Evolutionary conservation across 768 basidiomycete genomes (phyloP).

Genomic region (Sporobolomyces roseus): DNA sequence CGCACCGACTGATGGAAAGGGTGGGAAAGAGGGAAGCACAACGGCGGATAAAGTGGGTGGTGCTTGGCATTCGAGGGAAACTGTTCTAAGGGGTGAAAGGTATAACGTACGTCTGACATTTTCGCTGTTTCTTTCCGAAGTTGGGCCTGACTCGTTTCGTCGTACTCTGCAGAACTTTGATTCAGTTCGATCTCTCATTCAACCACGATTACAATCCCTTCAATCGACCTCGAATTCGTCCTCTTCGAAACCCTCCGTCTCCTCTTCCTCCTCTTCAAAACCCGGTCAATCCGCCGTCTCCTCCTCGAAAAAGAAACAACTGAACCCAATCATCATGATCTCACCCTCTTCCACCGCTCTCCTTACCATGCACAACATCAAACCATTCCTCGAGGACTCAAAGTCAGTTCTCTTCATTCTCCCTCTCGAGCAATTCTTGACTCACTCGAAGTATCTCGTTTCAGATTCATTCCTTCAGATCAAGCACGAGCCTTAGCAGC

Average conservation of each 20-base stretch:
- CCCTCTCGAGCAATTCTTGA: too few relatives aligned
- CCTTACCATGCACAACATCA: conserved; percentile 97
- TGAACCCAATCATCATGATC: conserved; percentile 92
- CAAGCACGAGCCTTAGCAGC: conserved; percentile 56
- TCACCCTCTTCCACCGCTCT: conserved; percentile 91
- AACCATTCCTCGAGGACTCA: conserved; percentile 85
- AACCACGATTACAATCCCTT: conserved; percentile 64
- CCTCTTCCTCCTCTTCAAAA: conserved; percentile 18
- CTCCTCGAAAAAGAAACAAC: conserved; percentile 43
- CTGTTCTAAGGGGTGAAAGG: conserved; percentile 76
- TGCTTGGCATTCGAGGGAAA: conserved; percentile 58
- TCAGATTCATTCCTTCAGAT: conserved; percentile 71
- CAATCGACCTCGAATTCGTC: neutral
- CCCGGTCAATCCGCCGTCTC: neutral
- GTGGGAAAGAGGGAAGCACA: conserved; percentile 19
- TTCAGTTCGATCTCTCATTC: conserved; percentile 61
- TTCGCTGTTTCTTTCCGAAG: neutral
- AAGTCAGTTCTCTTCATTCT: too few relatives aligned
- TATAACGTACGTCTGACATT: conserved; percentile 61
- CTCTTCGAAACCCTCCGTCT: neutral
- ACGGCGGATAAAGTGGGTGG: conserved; percentile 48
- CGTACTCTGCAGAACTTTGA: conserved; percentile 65
- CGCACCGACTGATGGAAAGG: conserved; percentile 54
- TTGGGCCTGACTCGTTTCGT: too few relatives aligned
- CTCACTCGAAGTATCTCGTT: too few relatives aligned